Evolutionary conservation across 164 flowering plant species (phyloP), one percentile per base, ranked within the genome.

Genomic region (Liquidambar formosana): DNA sequence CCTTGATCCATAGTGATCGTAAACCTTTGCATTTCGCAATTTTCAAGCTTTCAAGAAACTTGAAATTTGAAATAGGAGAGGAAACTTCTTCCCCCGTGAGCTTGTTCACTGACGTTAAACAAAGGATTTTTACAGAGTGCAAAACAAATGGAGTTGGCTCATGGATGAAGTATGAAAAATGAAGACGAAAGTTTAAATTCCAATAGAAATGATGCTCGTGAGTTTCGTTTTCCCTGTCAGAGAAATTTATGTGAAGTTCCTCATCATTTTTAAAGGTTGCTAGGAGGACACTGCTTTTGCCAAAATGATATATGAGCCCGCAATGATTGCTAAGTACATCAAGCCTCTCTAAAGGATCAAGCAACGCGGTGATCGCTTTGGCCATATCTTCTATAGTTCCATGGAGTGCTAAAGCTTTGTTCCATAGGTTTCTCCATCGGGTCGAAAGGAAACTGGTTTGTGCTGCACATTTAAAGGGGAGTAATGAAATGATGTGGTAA

Each of bases 401-500:
- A 25, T 10, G 5, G 14, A 10, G 26, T 2, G 43, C 53, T 1
- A 63, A 10, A 14, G 43, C 53, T 47, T 16, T 52, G 23, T 53
- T 66, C 69, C 69, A 53, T 11, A 66, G 60, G 5, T 25, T 19
- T 33, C 26, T 66, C 69, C 69, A 66, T 14, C 49, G 14, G 8
- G 16, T 54, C 1, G 61, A 66, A 41, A 66, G 61, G 10, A 53
- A 12, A 33, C 21, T 66, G 18, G 69, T 66, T 38, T 54, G 61
- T 3, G 14, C 19, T 3, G 69, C 46, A 33, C 19, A 53, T 38
- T 41, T 49, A 56, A 66, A 53, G 15, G 69, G 60, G 48, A 56
- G 60, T 4, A 19, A 33, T 10, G 61, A 19, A 56, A 54, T 53
- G 19, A 66, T 52, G 51, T 12, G 66, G 54, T 16, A 63, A 25